Percentiles rank a stretch among this genome's conserved stretches.
Conservation (phyloP, 2,329 filamentous ascomycete genomes). For the Lachnellula occidentalis region DNA sequence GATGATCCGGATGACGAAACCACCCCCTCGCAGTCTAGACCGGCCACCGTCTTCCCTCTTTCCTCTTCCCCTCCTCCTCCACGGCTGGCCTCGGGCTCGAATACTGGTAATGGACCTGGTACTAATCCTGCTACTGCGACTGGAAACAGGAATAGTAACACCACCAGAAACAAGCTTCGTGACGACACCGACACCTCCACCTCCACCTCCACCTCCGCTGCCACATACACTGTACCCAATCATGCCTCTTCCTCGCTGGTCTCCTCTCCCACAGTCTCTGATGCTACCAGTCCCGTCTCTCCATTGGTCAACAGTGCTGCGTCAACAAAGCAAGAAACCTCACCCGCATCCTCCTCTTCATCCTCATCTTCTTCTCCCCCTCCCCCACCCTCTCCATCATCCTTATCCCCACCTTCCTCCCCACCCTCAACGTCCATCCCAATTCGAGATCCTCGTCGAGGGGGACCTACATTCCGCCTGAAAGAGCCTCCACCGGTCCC, state of each 20-base stretch:
- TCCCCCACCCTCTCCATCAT: neutral
- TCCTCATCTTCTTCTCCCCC: neutral
- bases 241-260: no score
- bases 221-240: no score
- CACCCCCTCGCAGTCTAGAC: neutral
- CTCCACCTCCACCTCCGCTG: no score
- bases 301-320: no score
- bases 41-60: neutral
- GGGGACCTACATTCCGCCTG: neutral
- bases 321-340: no score
- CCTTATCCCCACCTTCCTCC: neutral
- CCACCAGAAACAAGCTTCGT: constrained; percentile 3
- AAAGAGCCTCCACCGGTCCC: neutral
- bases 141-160: no score
- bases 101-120: no score
- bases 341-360: neutral
- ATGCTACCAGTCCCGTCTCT: no score
- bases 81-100: no score
- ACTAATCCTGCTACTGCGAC: no score
- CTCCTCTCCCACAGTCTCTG: no score
- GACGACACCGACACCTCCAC: constrained; percentile 6
- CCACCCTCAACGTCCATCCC: neutral
- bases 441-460: neutral
- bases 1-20: neutral
- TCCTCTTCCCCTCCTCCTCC: constrained; percentile 5